These are phyloP conservation scores for Pestalotiopsis fici DNA, from an alignment of 2,329 filamentous ascomycete species.

Conservation along the genomic window DNA sequence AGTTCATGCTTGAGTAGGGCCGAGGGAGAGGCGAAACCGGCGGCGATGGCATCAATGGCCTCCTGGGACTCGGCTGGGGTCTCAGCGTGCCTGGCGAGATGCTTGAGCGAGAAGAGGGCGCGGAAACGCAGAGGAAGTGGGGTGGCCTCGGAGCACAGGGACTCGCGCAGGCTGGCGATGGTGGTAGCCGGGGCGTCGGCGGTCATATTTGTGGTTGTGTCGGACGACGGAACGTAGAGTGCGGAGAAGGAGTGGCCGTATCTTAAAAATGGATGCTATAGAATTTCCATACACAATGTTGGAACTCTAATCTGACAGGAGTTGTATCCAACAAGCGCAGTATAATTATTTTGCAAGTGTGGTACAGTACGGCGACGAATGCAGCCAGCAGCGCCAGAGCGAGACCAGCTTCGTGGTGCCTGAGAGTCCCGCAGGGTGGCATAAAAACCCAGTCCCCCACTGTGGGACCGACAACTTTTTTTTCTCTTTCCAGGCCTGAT, in stretches of 20 bases:
- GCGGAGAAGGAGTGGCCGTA: neutral
- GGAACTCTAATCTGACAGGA: neutral
- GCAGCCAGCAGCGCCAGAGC: neutral
- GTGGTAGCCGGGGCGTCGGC: constrained; percentile 2
- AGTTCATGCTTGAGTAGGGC: constrained; percentile 94
- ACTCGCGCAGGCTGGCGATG: constrained; percentile 59
- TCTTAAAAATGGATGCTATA: neutral
- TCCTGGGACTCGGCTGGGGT: constrained; percentile 58
- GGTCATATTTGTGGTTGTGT: neutral
- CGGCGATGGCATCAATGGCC: constrained; percentile 80
- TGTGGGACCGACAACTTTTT: constrained; percentile 5
- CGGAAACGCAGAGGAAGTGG: constrained; percentile 89
- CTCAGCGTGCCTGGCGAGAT: constrained; percentile 72
- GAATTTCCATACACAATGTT: neutral
- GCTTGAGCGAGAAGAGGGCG: constrained; percentile 96
- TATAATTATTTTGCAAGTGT: neutral
- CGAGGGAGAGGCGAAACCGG: constrained; percentile 80
- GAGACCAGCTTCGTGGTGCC: neutral
- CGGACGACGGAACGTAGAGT: neutral
- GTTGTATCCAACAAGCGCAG: neutral
- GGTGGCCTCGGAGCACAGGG: constrained; percentile 77
- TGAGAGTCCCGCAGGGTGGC: neutral
- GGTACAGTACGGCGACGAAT: neutral
- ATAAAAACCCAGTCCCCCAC: constrained; percentile 2
- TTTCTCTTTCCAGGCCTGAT: neutral